Conservation (phyloP, 2,329 filamentous ascomycete genomes). For the Fusarium circinatum region DNA sequence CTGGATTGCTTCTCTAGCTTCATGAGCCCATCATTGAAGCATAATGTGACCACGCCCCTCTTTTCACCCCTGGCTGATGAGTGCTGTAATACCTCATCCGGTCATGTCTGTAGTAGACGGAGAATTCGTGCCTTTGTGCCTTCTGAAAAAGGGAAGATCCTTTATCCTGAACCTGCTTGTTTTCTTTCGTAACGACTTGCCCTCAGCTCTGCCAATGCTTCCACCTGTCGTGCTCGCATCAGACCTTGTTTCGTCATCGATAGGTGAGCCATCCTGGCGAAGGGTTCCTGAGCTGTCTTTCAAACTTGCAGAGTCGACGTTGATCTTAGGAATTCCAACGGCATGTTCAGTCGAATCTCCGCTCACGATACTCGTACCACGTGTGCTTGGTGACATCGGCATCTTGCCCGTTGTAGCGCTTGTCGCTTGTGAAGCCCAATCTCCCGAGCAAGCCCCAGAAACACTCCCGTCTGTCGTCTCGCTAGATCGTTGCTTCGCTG, state of each 20-base stretch:
- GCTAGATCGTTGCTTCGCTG: conserved; percentile 65
- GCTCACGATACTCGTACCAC: conserved; percentile 73
- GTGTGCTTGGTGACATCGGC: conserved; percentile 72
- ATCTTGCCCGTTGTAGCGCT: conserved; percentile 72
- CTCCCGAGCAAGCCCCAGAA: conserved; percentile 63
- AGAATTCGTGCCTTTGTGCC: conserved; percentile 57
- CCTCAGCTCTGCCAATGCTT: conserved; percentile 59
- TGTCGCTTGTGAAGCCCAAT: conserved; percentile 72
- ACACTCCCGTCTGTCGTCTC: conserved; percentile 71
- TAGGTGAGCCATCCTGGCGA: conserved; percentile 36
- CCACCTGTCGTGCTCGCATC: conserved; percentile 49
- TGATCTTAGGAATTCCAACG: conserved; percentile 54
- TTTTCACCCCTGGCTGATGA: conserved; percentile 19
- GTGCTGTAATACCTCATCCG: conserved; percentile 40
- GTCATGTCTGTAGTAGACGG: conserved; percentile 49
- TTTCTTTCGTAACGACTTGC: conserved; percentile 67
- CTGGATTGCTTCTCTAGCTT: neutral
- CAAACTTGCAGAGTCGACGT: conserved; percentile 52
- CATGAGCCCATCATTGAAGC: neutral
- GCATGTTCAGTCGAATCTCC: conserved; percentile 65
- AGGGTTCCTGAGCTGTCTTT: conserved; percentile 45
- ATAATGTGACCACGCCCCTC: neutral
- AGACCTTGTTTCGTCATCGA: conserved; percentile 48
- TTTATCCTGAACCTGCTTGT: conserved; percentile 73
- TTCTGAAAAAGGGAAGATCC: conserved; percentile 65